Evolutionary conservation across 345 rosid species (phyloP).

Genomic region (Euphorbia lathyris): DNA sequence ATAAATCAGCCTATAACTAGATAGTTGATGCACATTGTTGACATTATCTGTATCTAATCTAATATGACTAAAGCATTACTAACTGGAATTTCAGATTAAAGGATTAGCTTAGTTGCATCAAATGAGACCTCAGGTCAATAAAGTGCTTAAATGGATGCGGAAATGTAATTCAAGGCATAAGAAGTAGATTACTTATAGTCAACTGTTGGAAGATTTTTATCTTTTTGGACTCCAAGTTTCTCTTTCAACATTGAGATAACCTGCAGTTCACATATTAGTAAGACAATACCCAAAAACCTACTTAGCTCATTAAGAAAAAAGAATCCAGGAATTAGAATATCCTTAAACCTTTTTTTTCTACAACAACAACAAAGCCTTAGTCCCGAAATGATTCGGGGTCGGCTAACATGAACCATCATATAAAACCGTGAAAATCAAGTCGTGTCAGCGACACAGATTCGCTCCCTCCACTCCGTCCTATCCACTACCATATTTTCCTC

Average conservation of each 20-base stretch:
- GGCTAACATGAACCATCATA: no score
- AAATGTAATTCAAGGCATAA: not conserved
- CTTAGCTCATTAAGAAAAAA: not conserved
- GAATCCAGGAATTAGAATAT: not conserved
- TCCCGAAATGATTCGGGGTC: no score
- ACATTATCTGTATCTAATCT: not conserved
- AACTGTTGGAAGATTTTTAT: slow-evolving; percentile 67
- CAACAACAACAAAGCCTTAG: no score
- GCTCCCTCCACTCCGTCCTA: no score
- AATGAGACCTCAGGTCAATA: not conserved
- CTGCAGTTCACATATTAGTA: slow-evolving; percentile 41
- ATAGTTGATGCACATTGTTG: not conserved
- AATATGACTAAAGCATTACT: not conserved
- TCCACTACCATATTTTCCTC: no score
- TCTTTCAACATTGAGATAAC: slow-evolving; percentile 76
- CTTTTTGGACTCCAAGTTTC: slow-evolving; percentile 69
- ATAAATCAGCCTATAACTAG: not conserved
- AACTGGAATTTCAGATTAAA: not conserved
- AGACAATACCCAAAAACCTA: slow-evolving; percentile 4
- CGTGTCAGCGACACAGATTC: no score
- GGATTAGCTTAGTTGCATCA: not conserved
- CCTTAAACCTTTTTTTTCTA: not conserved
- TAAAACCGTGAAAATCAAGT: no score
- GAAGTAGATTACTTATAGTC: slow-evolving; percentile 59
- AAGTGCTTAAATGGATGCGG: not conserved